phyloP scores from a whole-genome alignment of 1,284 basidiomycete genomes.

The Xerocomus minutiporus region DNA sequence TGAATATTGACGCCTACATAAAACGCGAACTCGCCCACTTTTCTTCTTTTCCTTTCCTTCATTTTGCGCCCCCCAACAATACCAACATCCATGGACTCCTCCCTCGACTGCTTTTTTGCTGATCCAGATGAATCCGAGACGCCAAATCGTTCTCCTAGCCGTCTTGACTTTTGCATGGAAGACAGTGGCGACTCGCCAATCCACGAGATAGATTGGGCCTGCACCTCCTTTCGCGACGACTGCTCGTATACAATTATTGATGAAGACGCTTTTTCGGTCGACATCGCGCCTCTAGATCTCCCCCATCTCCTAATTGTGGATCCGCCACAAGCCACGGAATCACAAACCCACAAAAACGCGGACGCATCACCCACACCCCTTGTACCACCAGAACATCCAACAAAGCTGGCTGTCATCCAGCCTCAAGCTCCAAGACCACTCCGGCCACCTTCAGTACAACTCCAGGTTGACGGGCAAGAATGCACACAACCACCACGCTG shows the following conservation, averaged over 20 bases:
- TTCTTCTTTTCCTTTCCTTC: background rate
- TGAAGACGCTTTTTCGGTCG: slow-evolving; percentile 6
- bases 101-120: slow-evolving; percentile 10
- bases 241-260: slow-evolving; percentile 3
- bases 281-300: slow-evolving; percentile 2
- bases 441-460: slow-evolving; percentile 10
- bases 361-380: background rate
- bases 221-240: background rate
- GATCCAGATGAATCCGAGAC: slow-evolving; percentile 11
- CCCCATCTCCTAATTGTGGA: background rate
- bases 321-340: slow-evolving; percentile 5
- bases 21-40: slow-evolving; percentile 4
- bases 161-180: slow-evolving; percentile 30
- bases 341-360: slow-evolving; percentile 2
- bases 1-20: slow-evolving; percentile 12
- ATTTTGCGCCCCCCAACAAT: background rate
- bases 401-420: slow-evolving; percentile 3
- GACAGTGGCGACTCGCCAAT: background rate
- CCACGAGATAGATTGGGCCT: slow-evolving; percentile 14
- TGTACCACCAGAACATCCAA: slow-evolving; percentile 2
- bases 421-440: slow-evolving; percentile 22
- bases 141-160: slow-evolving; percentile 31
- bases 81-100: slow-evolving; percentile 8
- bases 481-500: slow-evolving; percentile 2
- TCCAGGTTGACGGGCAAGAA: slow-evolving; percentile 4